These are phyloP conservation scores for Melaleuca alternifolia DNA, from an alignment of 345 rosid genomes.

Conservation along the genomic window DNA sequence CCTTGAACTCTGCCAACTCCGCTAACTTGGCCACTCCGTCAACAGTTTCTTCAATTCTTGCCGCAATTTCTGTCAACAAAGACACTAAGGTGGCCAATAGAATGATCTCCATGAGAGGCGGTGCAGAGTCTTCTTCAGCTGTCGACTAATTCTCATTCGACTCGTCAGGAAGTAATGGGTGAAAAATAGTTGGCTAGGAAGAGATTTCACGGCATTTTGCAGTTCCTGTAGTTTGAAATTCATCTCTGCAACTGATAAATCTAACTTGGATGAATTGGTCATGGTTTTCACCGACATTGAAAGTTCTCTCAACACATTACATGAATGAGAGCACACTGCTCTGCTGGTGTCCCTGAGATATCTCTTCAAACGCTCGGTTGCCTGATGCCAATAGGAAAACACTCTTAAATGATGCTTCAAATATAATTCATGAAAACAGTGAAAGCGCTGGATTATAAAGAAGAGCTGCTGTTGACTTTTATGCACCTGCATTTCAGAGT, in stretches of 20 bases:
- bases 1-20: conserved; percentile 42
- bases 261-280: conserved; percentile 35
- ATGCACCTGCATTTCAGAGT: conserved; percentile 38
- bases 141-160: conserved; percentile 1
- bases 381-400: conserved; percentile 13
- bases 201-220: conserved; percentile 32
- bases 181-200: conserved; percentile 11
- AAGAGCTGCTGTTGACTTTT: background rate
- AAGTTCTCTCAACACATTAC: conserved; percentile 39
- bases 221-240: conserved; percentile 43
- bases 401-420: background rate
- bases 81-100: conserved; percentile 47
- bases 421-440: background rate
- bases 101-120: conserved; percentile 41
- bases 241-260: conserved; percentile 37
- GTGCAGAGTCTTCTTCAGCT: background rate
- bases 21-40: conserved; percentile 42
- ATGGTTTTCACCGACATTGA: conserved; percentile 26
- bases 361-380: conserved; percentile 30
- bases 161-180: background rate
- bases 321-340: conserved; percentile 26
- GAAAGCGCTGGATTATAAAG: background rate
- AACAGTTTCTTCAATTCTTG: conserved; percentile 35
- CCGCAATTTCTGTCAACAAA: conserved; percentile 43
- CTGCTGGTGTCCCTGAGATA: conserved; percentile 28